Conservation (phyloP, 1,284 basidiomycete species). For the Ceratobasidium papillatum region DNA sequence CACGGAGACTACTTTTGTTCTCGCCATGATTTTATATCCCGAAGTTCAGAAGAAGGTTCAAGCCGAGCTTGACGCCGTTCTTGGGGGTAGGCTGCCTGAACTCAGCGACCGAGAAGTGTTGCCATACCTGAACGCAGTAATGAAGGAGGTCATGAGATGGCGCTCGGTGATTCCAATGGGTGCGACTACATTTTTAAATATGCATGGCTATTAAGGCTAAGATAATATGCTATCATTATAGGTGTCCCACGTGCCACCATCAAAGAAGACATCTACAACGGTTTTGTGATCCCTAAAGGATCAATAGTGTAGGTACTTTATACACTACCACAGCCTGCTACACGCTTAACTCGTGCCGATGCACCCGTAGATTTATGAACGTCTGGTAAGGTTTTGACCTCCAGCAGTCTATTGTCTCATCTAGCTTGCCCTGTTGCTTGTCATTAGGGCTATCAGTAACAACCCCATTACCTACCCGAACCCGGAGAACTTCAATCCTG, state of each 20-base stretch:
- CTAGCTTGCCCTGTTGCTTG: neutral
- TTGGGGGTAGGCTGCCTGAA: constrained; percentile 22
- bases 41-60: constrained; percentile 15
- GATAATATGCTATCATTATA: no score
- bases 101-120: constrained; percentile 17
- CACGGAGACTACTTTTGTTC: neutral
- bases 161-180: constrained; percentile 39
- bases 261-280: constrained; percentile 43
- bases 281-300: constrained; percentile 43
- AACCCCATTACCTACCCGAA: constrained; percentile 39
- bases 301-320: constrained; percentile 42
- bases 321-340: no score
- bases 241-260: no score
- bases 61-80: constrained; percentile 31
- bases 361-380: neutral
- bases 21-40: constrained; percentile 41
- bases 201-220: no score
- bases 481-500: constrained; percentile 44
- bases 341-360: no score
- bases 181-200: no score
- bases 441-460: constrained; percentile 37
- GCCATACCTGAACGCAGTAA: constrained; percentile 28
- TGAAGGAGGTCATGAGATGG: constrained; percentile 40
- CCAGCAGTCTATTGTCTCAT: neutral
- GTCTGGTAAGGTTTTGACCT: neutral